These are phyloP conservation scores for Calonectria honghensis DNA, from an alignment of 2,329 filamentous ascomycete species.

Conservation along the genomic window DNA sequence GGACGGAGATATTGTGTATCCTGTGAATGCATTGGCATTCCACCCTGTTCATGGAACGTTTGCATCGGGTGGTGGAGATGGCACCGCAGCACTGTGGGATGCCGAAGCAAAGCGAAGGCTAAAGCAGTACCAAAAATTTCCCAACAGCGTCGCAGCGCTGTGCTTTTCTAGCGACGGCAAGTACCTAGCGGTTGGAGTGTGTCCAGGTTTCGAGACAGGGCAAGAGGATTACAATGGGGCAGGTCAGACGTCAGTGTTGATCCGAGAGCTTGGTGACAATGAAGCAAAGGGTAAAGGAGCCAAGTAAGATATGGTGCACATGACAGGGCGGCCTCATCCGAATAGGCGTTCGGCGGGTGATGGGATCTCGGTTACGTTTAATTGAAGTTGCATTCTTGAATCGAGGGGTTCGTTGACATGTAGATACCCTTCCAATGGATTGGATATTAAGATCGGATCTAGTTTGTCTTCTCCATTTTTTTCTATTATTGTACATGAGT, in stretches of 20 bases:
- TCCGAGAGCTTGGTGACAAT: conserved; percentile 88
- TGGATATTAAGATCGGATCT: conserved; percentile 33
- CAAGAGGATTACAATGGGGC: conserved; percentile 85
- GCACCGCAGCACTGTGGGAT: conserved; percentile 95
- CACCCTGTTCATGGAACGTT: conserved; percentile 90
- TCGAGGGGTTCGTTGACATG: conserved; percentile 51
- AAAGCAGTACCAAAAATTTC: conserved; percentile 90
- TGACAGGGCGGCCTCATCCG: conserved; percentile 47
- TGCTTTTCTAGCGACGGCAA: conserved; percentile 86
- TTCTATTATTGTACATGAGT: background rate
- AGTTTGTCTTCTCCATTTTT: background rate
- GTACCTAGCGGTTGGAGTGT: conserved; percentile 86
- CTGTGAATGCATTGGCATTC: conserved; percentile 92
- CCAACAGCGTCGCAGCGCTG: conserved; percentile 85
- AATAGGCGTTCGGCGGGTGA: conserved; percentile 57
- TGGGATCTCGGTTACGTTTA: conserved; percentile 53
- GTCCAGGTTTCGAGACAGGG: conserved; percentile 91
- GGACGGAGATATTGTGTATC: conserved; percentile 88
- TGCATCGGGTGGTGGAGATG: conserved; percentile 91
- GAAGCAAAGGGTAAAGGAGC: conserved; percentile 91
- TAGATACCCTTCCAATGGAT: conserved; percentile 58
- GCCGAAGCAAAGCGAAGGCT: conserved; percentile 92
- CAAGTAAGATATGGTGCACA: conserved; percentile 68
- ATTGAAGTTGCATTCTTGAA: conserved; percentile 47
- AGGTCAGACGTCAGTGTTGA: conserved; percentile 84